These are phyloP conservation scores for Spongiforma sp. DNA, from an alignment of 1,284 basidiomycete genomes.

Conservation along the genomic window DNA sequence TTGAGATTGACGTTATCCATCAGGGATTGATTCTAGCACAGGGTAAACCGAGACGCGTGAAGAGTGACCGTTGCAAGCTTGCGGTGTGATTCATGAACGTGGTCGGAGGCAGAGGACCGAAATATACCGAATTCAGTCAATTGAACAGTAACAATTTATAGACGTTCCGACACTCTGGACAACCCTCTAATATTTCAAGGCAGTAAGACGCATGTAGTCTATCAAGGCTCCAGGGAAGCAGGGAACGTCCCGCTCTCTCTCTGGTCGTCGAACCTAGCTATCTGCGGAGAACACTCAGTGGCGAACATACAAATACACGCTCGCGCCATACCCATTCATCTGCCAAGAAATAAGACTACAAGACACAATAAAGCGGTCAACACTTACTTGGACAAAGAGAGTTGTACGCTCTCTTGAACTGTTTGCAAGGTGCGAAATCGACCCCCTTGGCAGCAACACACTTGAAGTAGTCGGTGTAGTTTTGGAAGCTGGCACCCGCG, in stretches of 20 bases:
- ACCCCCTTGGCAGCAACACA: constrained; percentile 98
- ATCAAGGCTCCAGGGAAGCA: constrained; percentile 81
- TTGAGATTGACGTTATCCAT: constrained; percentile 61
- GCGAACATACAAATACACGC: background rate
- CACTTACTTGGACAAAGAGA: constrained; percentile 97
- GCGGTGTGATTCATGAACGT: constrained; percentile 11
- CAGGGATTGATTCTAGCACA: constrained; percentile 5
- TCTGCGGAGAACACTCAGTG: constrained; percentile 49
- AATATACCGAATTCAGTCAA: constrained; percentile 6
- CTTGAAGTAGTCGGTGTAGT: constrained; percentile 98
- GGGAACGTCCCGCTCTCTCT: constrained; percentile 93
- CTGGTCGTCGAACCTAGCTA: constrained; percentile 90
- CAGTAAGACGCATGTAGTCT: constrained; percentile 13
- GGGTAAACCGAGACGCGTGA: background rate
- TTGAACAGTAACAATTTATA: too few relatives aligned
- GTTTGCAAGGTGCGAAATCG: constrained; percentile 97
- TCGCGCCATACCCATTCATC: constrained; percentile 81
- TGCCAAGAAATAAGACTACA: constrained; percentile 39
- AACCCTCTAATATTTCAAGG: constrained; percentile 5
- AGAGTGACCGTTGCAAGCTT: constrained; percentile 1
- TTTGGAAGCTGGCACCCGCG: constrained; percentile 80
- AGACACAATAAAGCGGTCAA: constrained; percentile 3
- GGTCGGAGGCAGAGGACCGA: background rate
- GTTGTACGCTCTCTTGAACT: constrained; percentile 97
- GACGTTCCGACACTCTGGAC: background rate